phyloP scores from a whole-genome alignment of 495 filamentous ascomycete genomes.

The Terfezia claveryi region DNA sequence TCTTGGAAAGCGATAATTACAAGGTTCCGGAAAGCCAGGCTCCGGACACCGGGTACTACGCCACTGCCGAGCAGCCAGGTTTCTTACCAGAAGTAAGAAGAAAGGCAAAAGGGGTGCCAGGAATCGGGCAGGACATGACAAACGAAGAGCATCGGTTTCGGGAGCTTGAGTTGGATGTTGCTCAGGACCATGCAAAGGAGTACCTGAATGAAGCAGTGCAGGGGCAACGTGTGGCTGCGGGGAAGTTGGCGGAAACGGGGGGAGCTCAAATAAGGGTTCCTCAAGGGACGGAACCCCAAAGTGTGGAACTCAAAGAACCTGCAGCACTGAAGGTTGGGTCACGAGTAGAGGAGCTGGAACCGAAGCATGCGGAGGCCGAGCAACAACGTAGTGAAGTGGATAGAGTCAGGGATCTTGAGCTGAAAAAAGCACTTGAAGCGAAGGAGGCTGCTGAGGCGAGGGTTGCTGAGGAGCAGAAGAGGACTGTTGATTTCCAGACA shows the following conservation, averaged over 20 bases:
- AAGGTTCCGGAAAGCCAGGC: conserved; percentile 5
- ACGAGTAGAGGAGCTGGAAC: background rate
- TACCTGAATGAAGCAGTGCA: too few species aligned
- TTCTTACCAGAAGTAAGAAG: background rate
- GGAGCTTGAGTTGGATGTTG: too few species aligned
- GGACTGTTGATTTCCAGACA: too few species aligned
- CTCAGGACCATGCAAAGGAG: too few species aligned
- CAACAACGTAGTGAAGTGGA: conserved; percentile 3
- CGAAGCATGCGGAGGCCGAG: background rate
- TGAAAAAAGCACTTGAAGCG: background rate
- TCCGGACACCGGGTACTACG: background rate
- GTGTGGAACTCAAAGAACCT: background rate
- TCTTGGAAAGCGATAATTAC: conserved; percentile 30
- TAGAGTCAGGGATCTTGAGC: background rate
- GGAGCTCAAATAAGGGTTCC: too few species aligned
- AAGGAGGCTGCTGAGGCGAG: background rate
- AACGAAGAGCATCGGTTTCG: too few species aligned
- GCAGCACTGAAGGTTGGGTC: background rate
- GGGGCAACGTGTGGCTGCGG: too few species aligned
- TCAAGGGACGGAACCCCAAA: too few species aligned
- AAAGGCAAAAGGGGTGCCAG: background rate
- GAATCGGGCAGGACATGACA: too few species aligned
- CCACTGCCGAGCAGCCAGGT: background rate
- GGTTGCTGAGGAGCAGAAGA: background rate
- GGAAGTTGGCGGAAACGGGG: too few species aligned